Evolutionary conservation across 495 filamentous ascomycete species (phyloP).

Genomic region (Aspergillus nidulans): DNA sequence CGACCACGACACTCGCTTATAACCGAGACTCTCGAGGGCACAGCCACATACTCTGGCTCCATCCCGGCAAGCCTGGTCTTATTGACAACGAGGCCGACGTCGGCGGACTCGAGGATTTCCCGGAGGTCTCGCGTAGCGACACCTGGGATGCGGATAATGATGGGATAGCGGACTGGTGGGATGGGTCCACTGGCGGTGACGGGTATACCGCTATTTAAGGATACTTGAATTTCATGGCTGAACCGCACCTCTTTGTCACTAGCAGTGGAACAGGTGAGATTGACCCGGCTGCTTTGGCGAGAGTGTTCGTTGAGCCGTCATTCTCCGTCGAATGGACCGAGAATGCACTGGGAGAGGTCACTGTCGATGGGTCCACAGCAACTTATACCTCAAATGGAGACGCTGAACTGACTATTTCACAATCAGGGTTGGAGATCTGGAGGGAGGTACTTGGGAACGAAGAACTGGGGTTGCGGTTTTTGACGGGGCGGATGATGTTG

Average conservation of each 20-base stretch:
- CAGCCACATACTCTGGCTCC: constrained; percentile 1
- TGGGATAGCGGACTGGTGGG: constrained; percentile 13
- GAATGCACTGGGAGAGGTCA: not conserved
- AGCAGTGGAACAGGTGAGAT: not conserved
- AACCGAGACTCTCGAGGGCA: constrained; percentile 8
- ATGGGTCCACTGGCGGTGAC: constrained; percentile 2
- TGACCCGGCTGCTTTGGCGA: not conserved
- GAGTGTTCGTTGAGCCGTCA: not conserved
- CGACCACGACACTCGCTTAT: constrained; percentile 12
- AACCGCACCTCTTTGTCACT: constrained; percentile 4
- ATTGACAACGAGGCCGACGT: constrained; percentile 11
- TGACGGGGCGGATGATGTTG: not conserved
- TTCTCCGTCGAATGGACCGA: not conserved
- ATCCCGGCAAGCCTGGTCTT: constrained; percentile 6
- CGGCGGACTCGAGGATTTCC: constrained; percentile 11
- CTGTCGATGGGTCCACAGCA: not conserved
- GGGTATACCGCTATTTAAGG: constrained; percentile 11
- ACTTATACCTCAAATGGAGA: constrained; percentile 4
- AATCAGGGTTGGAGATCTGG: not conserved
- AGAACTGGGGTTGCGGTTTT: constrained; percentile 7
- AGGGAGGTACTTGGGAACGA: constrained; percentile 6
- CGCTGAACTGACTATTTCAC: constrained; percentile 3
- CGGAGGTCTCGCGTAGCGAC: not conserved
- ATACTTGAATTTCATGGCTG: constrained; percentile 12
- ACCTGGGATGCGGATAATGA: constrained; percentile 10